Base-by-base conservation (phyloP, 1,284 basidiomycete species). In the Leccinum angustisporum region DNA sequence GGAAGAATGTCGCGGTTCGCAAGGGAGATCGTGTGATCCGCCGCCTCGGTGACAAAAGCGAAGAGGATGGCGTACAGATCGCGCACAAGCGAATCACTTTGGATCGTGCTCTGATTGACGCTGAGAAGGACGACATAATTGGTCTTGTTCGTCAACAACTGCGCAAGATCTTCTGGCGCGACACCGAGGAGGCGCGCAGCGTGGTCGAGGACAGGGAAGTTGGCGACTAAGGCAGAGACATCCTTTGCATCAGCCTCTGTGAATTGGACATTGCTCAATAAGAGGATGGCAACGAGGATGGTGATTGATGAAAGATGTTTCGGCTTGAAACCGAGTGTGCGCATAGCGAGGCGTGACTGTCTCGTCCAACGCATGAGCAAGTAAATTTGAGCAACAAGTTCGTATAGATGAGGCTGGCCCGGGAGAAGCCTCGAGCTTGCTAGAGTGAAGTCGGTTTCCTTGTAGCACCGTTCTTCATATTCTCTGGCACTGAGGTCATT, bases 1-100 rank as follows among this genome's bases (percentile, higher is more conserved):
- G 83, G 83, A 31, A 78, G 76, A 0, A 80, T 71, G 43, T 86
- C 84, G 58, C 84, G 82, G 16, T 81, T 72, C 56, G 78, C 76
- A 1, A 87, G 84, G 3, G 87, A 88, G 1, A 94, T 74, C 64
- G 87, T 86, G 75, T 95, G 91, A 73, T 98, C 97, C 63, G 88
- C 89, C 0, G 90, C 93, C 75, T 98, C 95, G 54, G 95, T 89
- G 62, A 97, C 83, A 69, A 90, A 98, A 0, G 94, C 88, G 71
- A 97, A 95, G 13, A 98, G 83, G 70, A 97, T 95, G 21, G 93
- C 88, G 72, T 97, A 98, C 43, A 97, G 80, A 69, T 95, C 92
- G 56, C 87, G 85, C 64, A 93, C 85, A 65, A 95, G 86, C 14
- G 85, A 81, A 70, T 95, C 91, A 27, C 94, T 83, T 76, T 98